Conservation (phyloP, 2,329 filamentous ascomycete species). For the Aspergillus uvarum region DNA sequence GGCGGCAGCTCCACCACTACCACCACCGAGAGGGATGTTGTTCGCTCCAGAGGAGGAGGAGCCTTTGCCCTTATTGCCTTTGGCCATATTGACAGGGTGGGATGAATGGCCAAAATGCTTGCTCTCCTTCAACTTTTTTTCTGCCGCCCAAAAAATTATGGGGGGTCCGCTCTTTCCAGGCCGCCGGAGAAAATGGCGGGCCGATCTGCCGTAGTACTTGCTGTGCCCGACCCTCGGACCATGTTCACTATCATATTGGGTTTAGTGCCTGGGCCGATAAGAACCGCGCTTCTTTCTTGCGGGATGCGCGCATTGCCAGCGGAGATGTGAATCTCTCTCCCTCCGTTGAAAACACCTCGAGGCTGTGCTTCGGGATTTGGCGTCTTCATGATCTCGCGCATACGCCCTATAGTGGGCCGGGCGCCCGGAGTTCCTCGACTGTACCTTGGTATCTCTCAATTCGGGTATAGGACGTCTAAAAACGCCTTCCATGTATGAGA, state of each 20-base stretch:
- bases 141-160: slow-evolving; percentile 30
- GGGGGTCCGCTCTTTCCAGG: slow-evolving; percentile 14
- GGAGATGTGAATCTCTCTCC: neutral
- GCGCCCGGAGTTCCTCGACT: slow-evolving; percentile 26
- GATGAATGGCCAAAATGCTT: slow-evolving; percentile 22
- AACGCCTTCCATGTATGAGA: slow-evolving; percentile 40
- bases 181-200: slow-evolving; percentile 30
- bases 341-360: neutral
- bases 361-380: neutral
- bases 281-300: neutral
- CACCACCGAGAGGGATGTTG: slow-evolving; percentile 11
- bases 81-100: slow-evolving; percentile 33
- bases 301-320: neutral
- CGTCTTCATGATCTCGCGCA: slow-evolving; percentile 29
- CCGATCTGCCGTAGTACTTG: slow-evolving; percentile 5
- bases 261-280: neutral
- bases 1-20: slow-evolving; percentile 16
- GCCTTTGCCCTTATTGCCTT: slow-evolving; percentile 37
- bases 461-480: slow-evolving; percentile 16
- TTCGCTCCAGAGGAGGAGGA: slow-evolving; percentile 29
- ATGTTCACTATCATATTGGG: neutral
- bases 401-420: slow-evolving; percentile 26
- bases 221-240: neutral
- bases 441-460: slow-evolving; percentile 24
- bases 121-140: slow-evolving; percentile 32